A percentile compares a stretch with the other conserved stretches of the same genome.
Conservation (phyloP, 495 filamentous ascomycete species). For the Xylaria castorea region DNA sequence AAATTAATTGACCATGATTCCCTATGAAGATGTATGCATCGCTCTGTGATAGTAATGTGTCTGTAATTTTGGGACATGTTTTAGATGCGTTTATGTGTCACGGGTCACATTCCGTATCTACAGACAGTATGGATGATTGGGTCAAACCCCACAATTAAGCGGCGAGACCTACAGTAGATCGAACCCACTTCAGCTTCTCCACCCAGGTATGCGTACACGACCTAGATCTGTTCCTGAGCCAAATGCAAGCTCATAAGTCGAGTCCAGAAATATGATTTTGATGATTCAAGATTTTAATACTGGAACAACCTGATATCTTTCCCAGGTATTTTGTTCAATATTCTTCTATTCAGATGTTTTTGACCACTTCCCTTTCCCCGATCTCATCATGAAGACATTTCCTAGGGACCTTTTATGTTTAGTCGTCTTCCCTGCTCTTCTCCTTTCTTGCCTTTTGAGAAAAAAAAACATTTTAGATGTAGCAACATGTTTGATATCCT, state of each 20-base stretch:
- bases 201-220: neutral
- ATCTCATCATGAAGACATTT: neutral
- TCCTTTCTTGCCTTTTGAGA: too few relatives aligned
- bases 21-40: conserved; percentile 1
- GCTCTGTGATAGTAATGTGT: neutral
- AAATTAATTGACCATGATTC: conserved; percentile 44
- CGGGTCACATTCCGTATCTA: neutral
- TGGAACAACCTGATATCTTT: neutral
- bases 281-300: neutral
- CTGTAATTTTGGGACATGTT: neutral
- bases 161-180: neutral
- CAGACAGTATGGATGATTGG: neutral
- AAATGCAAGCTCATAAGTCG: neutral
- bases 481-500: neutral
- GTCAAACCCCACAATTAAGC: neutral
- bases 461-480: neutral
- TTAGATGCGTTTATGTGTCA: neutral
- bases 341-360: neutral
- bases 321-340: neutral
- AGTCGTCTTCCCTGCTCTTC: neutral
- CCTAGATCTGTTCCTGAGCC: neutral
- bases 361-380: neutral
- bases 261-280: neutral
- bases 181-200: neutral
- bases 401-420: neutral